phyloP scores from a whole-genome alignment of 805 yeast species.

The Candida corydali region DNA sequence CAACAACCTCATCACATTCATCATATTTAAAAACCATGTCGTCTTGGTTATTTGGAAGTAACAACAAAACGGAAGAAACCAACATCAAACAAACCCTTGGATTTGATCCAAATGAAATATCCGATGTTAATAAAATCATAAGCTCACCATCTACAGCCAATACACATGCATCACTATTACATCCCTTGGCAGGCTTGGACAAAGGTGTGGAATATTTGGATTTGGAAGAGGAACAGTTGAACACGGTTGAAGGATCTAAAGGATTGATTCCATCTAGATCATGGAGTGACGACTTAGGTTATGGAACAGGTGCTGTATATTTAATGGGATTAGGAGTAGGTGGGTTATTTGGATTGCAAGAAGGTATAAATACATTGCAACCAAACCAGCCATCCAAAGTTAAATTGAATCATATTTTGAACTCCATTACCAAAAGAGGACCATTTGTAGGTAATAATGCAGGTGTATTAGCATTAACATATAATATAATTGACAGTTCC shows the following conservation, averaged over 20 bases:
- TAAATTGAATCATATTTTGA: constrained; percentile 83
- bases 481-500: constrained; percentile 77
- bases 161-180: constrained; percentile 38
- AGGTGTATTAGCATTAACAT: constrained; percentile 87
- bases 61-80: constrained; percentile 13
- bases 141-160: constrained; percentile 62
- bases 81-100: constrained; percentile 40
- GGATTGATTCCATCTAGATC: constrained; percentile 94
- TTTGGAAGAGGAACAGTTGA: constrained; percentile 73
- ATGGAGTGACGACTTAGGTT: constrained; percentile 96
- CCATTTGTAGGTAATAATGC: constrained; percentile 94
- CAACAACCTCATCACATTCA: neutral
- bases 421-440: constrained; percentile 91
- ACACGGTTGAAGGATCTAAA: constrained; percentile 79
- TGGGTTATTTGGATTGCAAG: constrained; percentile 83
- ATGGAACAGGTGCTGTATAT: constrained; percentile 95
- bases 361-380: constrained; percentile 79
- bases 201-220: constrained; percentile 87
- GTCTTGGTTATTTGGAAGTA: constrained; percentile 52
- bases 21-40: constrained; percentile 10
- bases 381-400: constrained; percentile 73
- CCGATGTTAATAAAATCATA: constrained; percentile 61
- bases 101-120: constrained; percentile 61
- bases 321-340: constrained; percentile 83
- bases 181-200: constrained; percentile 90